Evolutionary conservation across 192 early-diverging fungal species (phyloP).

Genomic region (Coemansia sp.): DNA sequence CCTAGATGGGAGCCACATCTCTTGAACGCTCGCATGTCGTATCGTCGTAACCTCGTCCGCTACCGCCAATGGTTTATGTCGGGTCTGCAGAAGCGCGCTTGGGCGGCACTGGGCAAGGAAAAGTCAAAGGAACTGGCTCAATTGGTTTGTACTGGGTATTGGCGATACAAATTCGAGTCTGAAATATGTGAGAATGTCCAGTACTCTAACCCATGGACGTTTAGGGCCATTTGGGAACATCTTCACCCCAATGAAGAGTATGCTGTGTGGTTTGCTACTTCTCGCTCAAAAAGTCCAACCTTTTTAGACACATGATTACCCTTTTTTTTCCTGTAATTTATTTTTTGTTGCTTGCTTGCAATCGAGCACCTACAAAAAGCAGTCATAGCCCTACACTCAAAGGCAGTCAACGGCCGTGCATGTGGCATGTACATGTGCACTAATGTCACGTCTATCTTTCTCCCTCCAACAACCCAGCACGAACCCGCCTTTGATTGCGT

Average conservation of each 20-base stretch:
- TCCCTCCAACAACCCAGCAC: not conserved
- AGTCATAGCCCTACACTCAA: not conserved
- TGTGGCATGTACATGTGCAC: not conserved
- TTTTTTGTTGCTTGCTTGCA: not conserved
- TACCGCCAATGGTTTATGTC: slow-evolving; percentile 47
- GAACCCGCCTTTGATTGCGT: not conserved
- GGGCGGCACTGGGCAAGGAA: slow-evolving; percentile 22
- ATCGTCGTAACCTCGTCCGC: slow-evolving; percentile 47
- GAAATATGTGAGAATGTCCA: slow-evolving; percentile 35
- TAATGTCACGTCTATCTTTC: not conserved
- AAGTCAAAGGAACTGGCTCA: slow-evolving; percentile 22
- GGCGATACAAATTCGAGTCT: slow-evolving; percentile 48
- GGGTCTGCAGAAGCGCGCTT: slow-evolving; percentile 36
- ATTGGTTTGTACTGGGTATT: slow-evolving; percentile 40
- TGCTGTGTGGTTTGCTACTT: slow-evolving; percentile 48
- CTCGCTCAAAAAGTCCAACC: not conserved
- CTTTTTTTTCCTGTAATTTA: not conserved
- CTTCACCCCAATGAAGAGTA: slow-evolving; percentile 28
- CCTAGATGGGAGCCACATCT: slow-evolving; percentile 46
- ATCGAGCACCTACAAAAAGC: not conserved
- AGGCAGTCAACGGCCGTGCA: not conserved
- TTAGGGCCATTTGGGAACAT: slow-evolving; percentile 48
- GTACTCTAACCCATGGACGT: slow-evolving; percentile 52
- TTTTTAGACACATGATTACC: not conserved
- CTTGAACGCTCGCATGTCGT: slow-evolving; percentile 22